These are phyloP conservation scores for Chlamydomonas applanata DNA, from an alignment of 139 green algal genomes.

Conservation along the genomic window DNA sequence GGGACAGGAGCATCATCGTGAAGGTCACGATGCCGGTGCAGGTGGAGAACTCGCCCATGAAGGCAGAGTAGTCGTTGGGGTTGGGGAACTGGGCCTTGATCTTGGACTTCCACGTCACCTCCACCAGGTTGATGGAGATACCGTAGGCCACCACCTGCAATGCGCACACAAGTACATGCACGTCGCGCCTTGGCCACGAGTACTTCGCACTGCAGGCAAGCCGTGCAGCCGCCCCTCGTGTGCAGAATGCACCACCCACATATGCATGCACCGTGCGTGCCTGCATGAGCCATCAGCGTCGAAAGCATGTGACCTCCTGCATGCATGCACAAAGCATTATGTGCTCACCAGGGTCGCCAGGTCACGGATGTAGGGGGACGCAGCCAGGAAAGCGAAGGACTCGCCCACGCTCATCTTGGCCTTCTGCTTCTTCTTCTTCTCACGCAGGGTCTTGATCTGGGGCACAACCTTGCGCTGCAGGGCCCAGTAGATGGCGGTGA, in stretches of 20 bases:
- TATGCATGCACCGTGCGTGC: too few species aligned
- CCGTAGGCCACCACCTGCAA: conserved; percentile 90
- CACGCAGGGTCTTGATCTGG: conserved; percentile 66
- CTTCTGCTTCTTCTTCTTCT: conserved; percentile 94
- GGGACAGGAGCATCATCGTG: conserved; percentile 94
- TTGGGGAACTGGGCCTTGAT: conserved; percentile 99
- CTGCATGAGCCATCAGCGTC: too few species aligned
- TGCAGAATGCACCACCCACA: too few species aligned
- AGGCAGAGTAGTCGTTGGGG: conserved; percentile 76
- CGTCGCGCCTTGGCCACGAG: too few species aligned
- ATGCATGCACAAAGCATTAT: not conserved
- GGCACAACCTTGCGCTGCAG: conserved; percentile 86
- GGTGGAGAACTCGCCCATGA: conserved; percentile 80
- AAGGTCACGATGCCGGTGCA: conserved; percentile 90
- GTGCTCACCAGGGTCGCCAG: conserved; percentile 87
- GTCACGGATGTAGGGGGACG: conserved; percentile 93
- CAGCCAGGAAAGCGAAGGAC: conserved; percentile 92
- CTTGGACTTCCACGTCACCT: conserved; percentile 99
- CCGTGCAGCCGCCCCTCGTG: not conserved
- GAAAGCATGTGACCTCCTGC: too few species aligned
- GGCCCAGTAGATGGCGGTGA: conserved; percentile 76
- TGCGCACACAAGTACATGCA: too few species aligned
- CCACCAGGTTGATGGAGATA: conserved; percentile 99
- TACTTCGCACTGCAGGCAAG: not conserved
- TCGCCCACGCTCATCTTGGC: conserved; percentile 91